Percentiles rank a stretch among this genome's conserved stretches.
phyloP scores from a whole-genome alignment of 2,329 filamentous ascomycete species.

The Hymenoscyphus fructigenus region DNA sequence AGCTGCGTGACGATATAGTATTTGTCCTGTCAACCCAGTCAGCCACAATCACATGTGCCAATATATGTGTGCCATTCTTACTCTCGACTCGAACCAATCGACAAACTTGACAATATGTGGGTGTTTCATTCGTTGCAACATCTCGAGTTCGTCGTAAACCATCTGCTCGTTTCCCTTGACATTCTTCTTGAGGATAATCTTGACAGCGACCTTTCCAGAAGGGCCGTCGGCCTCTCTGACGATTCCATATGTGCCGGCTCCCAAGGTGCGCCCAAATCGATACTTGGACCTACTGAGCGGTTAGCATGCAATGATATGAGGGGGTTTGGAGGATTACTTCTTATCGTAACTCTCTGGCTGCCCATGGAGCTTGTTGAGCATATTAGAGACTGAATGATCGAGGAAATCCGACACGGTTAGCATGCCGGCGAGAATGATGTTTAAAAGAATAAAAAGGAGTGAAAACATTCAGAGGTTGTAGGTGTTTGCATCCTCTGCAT shows the following conservation, averaged over 20 bases:
- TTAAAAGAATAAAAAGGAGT: constrained; percentile 13
- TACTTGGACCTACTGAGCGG: constrained; percentile 68
- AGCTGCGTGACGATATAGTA: constrained; percentile 99
- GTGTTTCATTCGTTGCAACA: constrained; percentile 88
- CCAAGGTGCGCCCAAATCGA: constrained; percentile 87
- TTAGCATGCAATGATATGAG: constrained; percentile 23
- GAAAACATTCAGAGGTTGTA: constrained; percentile 5
- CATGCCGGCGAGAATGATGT: constrained; percentile 10
- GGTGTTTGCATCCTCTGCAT: constrained; percentile 16
- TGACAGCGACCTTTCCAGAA: constrained; percentile 86
- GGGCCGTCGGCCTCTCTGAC: constrained; percentile 90
- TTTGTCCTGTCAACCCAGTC: constrained; percentile 69
- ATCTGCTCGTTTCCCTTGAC: constrained; percentile 97
- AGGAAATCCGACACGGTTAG: constrained; percentile 17
- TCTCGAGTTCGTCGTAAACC: constrained; percentile 95
- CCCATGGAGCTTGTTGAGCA: constrained; percentile 94
- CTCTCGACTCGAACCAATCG: constrained; percentile 98
- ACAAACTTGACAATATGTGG: constrained; percentile 96
- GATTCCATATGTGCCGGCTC: constrained; percentile 97
- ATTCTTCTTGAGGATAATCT: constrained; percentile 99
- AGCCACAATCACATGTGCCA: constrained; percentile 6
- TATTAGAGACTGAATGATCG: constrained; percentile 65
- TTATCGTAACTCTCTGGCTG: constrained; percentile 99
- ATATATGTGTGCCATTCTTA: constrained; percentile 44
- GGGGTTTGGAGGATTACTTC: constrained; percentile 61